These are phyloP conservation scores for Trichoderma orchidacearum DNA, from an alignment of 495 filamentous ascomycete genomes.

Conservation along the genomic window DNA sequence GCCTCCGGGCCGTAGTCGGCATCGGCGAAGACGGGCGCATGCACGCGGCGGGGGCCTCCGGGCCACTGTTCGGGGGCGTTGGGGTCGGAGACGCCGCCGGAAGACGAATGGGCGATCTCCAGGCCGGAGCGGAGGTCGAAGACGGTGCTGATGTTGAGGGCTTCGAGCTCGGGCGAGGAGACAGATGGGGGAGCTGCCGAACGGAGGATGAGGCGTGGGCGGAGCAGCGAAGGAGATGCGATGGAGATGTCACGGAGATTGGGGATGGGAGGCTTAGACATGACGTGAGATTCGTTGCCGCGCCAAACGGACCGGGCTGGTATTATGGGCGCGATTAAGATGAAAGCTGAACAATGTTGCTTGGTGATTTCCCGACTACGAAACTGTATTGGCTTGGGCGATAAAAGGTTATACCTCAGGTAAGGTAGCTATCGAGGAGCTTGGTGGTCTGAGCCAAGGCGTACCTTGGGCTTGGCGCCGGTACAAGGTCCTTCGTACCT, in stretches of 20 bases:
- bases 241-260: neutral
- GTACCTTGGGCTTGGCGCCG: too few relatives aligned
- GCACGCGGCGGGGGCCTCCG: constrained; percentile 34
- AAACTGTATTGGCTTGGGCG: too few relatives aligned
- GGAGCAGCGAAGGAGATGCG: constrained; percentile 11
- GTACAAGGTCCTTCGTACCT: too few relatives aligned
- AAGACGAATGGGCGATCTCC: constrained; percentile 28
- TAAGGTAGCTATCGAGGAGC: too few relatives aligned
- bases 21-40: constrained; percentile 44
- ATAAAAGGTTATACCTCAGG: too few relatives aligned
- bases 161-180: constrained; percentile 31
- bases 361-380: too few relatives aligned
- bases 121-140: constrained; percentile 50
- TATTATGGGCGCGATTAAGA: too few relatives aligned
- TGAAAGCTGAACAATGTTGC: too few relatives aligned
- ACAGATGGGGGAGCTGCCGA: constrained; percentile 42
- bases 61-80: constrained; percentile 22
- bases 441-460: too few relatives aligned
- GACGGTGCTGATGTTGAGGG: constrained; percentile 43
- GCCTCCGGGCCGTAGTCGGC: constrained; percentile 41
- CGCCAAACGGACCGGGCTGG: too few relatives aligned
- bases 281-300: neutral
- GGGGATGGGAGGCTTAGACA: neutral
- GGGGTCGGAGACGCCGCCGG: constrained; percentile 11
- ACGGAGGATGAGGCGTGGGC: constrained; percentile 38